Conservation (phyloP, 805 yeast genomes). For the Kluyveromyces lactis region DNA sequence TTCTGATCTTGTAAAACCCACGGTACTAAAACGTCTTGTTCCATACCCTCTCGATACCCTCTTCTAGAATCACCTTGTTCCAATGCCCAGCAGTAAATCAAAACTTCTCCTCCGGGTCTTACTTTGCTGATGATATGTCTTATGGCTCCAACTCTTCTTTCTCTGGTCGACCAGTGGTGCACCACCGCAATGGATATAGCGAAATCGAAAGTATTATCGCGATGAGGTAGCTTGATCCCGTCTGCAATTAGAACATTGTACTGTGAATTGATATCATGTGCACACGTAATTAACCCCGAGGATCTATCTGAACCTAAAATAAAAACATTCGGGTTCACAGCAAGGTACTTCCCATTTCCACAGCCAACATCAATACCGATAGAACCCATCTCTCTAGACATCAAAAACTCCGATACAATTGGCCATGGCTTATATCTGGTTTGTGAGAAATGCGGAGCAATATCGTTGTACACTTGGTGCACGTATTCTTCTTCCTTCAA, state of each 20-base stretch:
- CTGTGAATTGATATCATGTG: constrained; percentile 32
- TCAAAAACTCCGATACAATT: constrained; percentile 67
- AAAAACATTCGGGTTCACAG: constrained; percentile 57
- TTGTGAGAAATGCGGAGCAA: constrained; percentile 87
- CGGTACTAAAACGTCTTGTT: constrained; percentile 90
- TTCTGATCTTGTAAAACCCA: constrained; percentile 69
- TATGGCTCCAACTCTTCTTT: constrained; percentile 72
- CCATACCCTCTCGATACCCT: constrained; percentile 87
- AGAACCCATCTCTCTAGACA: constrained; percentile 39
- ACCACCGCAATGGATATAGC: constrained; percentile 94
- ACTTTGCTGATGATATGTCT: constrained; percentile 55
- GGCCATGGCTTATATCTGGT: constrained; percentile 98
- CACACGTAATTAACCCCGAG: constrained; percentile 59
- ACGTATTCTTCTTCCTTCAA: constrained; percentile 69
- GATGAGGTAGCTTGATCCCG: constrained; percentile 60
- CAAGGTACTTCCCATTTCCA: constrained; percentile 90
- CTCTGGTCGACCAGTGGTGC: constrained; percentile 86
- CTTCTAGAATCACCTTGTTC: constrained; percentile 84
- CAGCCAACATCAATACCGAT: constrained; percentile 93
- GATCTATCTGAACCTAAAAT: constrained; percentile 73
- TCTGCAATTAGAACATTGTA: constrained; percentile 70
- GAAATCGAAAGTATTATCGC: constrained; percentile 48
- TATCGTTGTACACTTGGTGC: constrained; percentile 87
- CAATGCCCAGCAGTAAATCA: constrained; percentile 94
- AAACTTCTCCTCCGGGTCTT: constrained; percentile 51